Percentiles rank a stretch among this genome's conserved stretches.
These are phyloP conservation scores for Euphrasia arctica DNA, from an alignment of 305 asterid genomes.

Conservation along the genomic window DNA sequence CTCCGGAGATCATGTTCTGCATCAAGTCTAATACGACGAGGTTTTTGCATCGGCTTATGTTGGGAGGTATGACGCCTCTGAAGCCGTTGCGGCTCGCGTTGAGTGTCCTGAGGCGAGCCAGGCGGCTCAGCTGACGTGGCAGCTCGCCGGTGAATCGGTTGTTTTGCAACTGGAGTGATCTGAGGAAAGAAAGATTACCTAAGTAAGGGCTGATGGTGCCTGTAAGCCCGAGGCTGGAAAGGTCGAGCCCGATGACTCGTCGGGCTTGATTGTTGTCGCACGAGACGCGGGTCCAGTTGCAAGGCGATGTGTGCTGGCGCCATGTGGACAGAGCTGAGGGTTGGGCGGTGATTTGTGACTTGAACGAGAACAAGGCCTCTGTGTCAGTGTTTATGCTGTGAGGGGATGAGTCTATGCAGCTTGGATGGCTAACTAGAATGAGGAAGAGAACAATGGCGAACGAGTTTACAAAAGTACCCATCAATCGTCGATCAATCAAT, in stretches of 20 bases:
- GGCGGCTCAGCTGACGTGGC: slow-evolving; percentile 43
- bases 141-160: slow-evolving; percentile 45
- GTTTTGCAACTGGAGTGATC: slow-evolving; percentile 47
- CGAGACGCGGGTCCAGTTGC: slow-evolving; percentile 60
- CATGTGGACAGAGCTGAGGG: slow-evolving; percentile 46
- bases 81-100: slow-evolving; percentile 49
- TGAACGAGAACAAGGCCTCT: slow-evolving; percentile 49
- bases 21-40: slow-evolving; percentile 39
- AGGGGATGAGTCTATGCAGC: slow-evolving; percentile 25
- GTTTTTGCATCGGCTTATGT: slow-evolving; percentile 37
- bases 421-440: neutral
- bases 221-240: slow-evolving; percentile 35
- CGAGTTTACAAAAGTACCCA: slow-evolving; percentile 6
- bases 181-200: slow-evolving; percentile 55
- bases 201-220: slow-evolving; percentile 50
- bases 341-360: slow-evolving; percentile 35
- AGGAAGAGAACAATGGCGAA: slow-evolving; percentile 12
- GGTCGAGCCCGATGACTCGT: slow-evolving; percentile 38
- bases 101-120: slow-evolving; percentile 33
- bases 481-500: no score
- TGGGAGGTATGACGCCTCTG: slow-evolving; percentile 38
- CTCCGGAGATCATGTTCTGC: slow-evolving; percentile 45
- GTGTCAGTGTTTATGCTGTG: slow-evolving; percentile 37
- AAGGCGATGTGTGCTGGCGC: slow-evolving; percentile 39
- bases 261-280: slow-evolving; percentile 35